Base-by-base conservation (phyloP, 345 rosid genomes). In the Pistacia integerrima region DNA sequence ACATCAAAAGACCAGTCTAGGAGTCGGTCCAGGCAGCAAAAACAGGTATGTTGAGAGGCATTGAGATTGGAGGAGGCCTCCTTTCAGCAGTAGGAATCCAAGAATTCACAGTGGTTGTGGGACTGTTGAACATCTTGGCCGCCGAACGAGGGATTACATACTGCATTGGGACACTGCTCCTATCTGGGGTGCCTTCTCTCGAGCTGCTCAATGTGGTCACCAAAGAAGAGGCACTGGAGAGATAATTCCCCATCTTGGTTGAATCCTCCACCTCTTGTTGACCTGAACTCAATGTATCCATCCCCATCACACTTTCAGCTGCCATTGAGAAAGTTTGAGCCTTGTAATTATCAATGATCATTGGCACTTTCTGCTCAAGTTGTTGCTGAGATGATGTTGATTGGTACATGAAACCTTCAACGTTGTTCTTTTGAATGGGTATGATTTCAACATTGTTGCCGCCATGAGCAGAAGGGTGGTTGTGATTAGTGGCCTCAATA, bases 21-120 rank as follows among this genome's bases (percentile, higher is more conserved):
- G 89, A 84, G 83, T 94, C 98, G 49, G 94, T 90, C 97, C 96
- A 92, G 14, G 91, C 91, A 83, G 97, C 92, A 67, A 89, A 92
- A 79, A 90, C 86, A 49, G 98, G 92, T 88, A 90, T 77, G 73
- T 87, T 41, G 46, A 8, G 89, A 84, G 97, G 90, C 85, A 86
- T 58, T 65, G 85, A 59, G 44, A 83, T 41, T 41, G 46, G 83
- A 49, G 89, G 73, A 51, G 87, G 77, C 90, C 90, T 90, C 17
- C 87, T 72, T 72, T 90, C 89, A 51, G 85, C 72, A 52, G 84
- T 73, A 74, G 94, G 85, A 85, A 77, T 73, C 97, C 97, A 90
- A 55, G 91, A 77, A 78, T 77, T 85, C 76, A 79, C 78, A 62
- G 83, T 79, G 11, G 78, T 81, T 11, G 75, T 75, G 0, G 87